Evolutionary conservation across 495 filamentous ascomycete genomes (phyloP), one percentile per base, ranked within the genome.

Genomic region (Bombardia bombarda): DNA sequence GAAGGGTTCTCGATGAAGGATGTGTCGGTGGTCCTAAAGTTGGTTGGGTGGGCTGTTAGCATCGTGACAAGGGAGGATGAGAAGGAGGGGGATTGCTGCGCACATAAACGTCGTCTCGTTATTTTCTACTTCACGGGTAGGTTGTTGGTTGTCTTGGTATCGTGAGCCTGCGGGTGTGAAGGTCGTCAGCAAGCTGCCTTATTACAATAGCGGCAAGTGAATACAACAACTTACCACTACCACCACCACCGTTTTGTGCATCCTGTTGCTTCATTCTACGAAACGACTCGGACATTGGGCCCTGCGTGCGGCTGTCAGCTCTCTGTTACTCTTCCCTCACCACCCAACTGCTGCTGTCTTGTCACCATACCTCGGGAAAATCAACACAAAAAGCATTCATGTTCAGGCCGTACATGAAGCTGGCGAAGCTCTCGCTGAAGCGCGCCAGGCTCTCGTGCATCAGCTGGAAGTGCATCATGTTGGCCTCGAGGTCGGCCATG

Each of bases 331-430:
- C n/a, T n/a, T n/a, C n/a, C 36, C 31, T 12, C 18, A 20, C 26
- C 21, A n/a, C 23, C n/a, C 24, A 20, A 31, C 1, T 7, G 1
- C 2, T 8, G n/a, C 7, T 10, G 2, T 17, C 17, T 16, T 34
- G 32, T 16, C 32, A 2, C 35, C 42, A 38, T 32, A 90, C 89
- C 78, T 98, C 93, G 0, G 88, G 86, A 60, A 97, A 97, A 66
- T 97, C 92, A 28, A 97, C 90, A 61, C 92, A 98, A 57, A 96
- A 98, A 4, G 93, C 92, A 63, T 96, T 97, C 87, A 98, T 93
- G 52, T 97, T 96, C 61, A 98, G 58, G 3, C 92, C 92, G 48
- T 97, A 97, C 40, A 98, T 57, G 51, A 98, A 97, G 56, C 80
- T 86, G 0, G 90, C 90, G 59, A 98, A 98, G 62, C 82, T 92